A percentile compares a stretch with the other conserved stretches of the same genome.
Evolutionary conservation across 495 filamentous ascomycete species (phyloP).

Genomic region (Penicillium ochrochloron): DNA sequence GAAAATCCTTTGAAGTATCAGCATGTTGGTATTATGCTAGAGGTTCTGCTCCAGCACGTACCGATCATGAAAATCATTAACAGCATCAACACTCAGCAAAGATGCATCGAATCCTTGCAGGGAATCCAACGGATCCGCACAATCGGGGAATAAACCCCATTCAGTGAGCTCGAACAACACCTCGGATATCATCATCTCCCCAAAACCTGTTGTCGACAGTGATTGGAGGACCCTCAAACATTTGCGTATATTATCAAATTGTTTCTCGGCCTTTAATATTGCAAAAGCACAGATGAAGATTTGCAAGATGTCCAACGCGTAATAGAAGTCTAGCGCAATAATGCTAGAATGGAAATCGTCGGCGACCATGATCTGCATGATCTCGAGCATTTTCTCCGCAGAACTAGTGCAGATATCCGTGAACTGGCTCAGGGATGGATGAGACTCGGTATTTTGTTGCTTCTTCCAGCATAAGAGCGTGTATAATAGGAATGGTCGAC

Average conservation of each 20-base stretch:
- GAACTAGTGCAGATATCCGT: not conserved
- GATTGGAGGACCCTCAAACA: not conserved
- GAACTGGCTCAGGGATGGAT: not conserved
- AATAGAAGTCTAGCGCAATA: not conserved
- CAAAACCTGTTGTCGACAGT: not conserved
- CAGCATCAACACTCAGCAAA: not conserved
- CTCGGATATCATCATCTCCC: not conserved
- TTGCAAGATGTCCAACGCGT: not conserved
- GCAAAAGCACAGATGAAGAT: not conserved
- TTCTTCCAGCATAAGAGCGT: not conserved
- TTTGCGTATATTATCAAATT: not conserved
- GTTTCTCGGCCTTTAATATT: not conserved
- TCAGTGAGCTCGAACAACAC: not conserved
- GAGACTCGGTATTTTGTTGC: not conserved
- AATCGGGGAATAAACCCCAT: not conserved
- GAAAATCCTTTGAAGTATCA: not conserved
- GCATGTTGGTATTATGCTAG: not conserved
- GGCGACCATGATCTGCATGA: not conserved
- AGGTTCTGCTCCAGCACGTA: not conserved
- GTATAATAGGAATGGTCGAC: not conserved
- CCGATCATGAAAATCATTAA: not conserved
- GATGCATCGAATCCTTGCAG: not conserved
- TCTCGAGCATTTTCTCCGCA: slow-evolving; percentile 1
- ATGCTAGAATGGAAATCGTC: not conserved
- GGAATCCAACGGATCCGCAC: not conserved